Conservation (phyloP, 164 flowering plant species). For the Stephania cephalantha region DNA sequence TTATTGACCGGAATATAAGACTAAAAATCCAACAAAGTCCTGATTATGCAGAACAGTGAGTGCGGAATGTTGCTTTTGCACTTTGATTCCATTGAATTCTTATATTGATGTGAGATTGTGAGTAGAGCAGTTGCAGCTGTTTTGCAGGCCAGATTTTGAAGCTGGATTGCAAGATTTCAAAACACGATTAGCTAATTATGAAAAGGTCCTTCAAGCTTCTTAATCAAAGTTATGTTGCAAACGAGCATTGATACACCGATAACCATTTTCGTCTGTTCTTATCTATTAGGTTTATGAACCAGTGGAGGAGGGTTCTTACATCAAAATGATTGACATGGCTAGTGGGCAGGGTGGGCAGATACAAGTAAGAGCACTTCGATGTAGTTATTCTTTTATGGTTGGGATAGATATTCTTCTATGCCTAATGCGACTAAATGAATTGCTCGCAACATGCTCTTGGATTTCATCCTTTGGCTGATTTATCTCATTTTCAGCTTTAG, state of each 20-base stretch:
- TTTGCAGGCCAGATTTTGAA: slow-evolving; percentile 83
- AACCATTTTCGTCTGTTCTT: neutral
- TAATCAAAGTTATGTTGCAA: too few species aligned
- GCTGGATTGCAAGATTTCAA: slow-evolving; percentile 85
- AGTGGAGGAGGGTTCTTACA: slow-evolving; percentile 98
- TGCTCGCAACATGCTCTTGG: too few species aligned
- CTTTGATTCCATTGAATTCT: neutral
- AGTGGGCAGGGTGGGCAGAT: slow-evolving; percentile 97
- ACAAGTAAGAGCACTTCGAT: slow-evolving; percentile 50
- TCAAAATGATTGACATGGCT: slow-evolving; percentile 97
- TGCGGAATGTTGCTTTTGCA: slow-evolving; percentile 7
- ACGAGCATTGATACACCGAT: too few species aligned
- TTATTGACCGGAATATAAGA: slow-evolving; percentile 91
- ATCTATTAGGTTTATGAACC: slow-evolving; percentile 80
- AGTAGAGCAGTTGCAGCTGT: slow-evolving; percentile 8
- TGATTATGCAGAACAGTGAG: slow-evolving; percentile 96
- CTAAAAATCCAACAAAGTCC: slow-evolving; percentile 99
- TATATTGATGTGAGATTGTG: neutral
- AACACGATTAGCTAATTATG: slow-evolving; percentile 76
- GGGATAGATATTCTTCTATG: too few species aligned
- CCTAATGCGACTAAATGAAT: neutral
- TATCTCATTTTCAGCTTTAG: too few species aligned
- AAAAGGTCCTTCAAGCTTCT: slow-evolving; percentile 32
- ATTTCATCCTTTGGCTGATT: too few species aligned
- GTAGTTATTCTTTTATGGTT: neutral